Percentiles rank a stretch among this genome's conserved stretches.
These are phyloP conservation scores for Alternaria angustiovoidea DNA, from an alignment of 2,329 filamentous ascomycete species.

Conservation along the genomic window DNA sequence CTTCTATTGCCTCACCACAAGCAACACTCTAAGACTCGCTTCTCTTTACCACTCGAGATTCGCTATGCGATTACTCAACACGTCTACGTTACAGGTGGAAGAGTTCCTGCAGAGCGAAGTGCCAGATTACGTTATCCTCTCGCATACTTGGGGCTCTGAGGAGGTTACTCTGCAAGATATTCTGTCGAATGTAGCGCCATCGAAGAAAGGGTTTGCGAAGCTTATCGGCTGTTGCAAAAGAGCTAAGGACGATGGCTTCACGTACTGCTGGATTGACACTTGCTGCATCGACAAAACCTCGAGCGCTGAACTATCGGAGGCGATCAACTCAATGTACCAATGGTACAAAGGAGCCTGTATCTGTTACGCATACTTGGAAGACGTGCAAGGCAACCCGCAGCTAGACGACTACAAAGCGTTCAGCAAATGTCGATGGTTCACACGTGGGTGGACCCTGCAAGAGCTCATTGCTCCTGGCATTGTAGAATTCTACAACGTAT, in stretches of 20 bases:
- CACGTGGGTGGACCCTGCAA: not conserved
- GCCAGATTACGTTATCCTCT: slow-evolving; percentile 34
- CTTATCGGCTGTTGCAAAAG: not conserved
- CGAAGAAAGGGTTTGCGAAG: not conserved
- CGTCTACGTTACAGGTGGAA: not conserved
- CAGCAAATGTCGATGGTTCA: not conserved
- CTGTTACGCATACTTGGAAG: not conserved
- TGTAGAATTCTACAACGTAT: not conserved
- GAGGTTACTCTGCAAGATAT: slow-evolving; percentile 26
- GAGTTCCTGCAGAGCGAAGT: not conserved
- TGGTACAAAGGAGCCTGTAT: not conserved
- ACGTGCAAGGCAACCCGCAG: not conserved
- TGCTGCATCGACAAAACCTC: not conserved
- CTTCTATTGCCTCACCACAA: not conserved
- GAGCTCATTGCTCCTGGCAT: not conserved
- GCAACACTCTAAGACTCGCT: not conserved
- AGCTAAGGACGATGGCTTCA: not conserved
- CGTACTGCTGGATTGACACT: not conserved
- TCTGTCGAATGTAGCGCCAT: not conserved
- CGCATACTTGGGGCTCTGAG: slow-evolving; percentile 31
- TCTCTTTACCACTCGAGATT: not conserved
- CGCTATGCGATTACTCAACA: not conserved
- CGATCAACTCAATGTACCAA: not conserved
- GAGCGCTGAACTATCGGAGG: not conserved
- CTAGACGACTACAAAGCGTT: not conserved